These are phyloP conservation scores for Alnus glutinosa DNA, from an alignment of 306 rosid genomes.

Conservation along the genomic window DNA sequence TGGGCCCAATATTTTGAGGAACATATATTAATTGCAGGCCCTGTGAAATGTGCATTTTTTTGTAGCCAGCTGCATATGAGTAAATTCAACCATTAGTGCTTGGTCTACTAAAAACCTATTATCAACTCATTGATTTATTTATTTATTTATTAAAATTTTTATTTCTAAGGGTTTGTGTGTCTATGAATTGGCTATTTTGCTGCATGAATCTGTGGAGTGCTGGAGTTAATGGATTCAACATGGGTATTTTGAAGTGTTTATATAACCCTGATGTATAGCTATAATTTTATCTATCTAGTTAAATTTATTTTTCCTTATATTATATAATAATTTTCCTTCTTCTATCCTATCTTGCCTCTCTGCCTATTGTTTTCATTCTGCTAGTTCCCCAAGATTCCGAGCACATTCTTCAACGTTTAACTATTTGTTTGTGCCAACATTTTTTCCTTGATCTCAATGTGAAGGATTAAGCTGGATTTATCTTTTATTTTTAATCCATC, in stretches of 20 bases:
- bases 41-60: neutral
- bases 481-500: no score
- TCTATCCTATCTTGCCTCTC: neutral
- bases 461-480: neutral
- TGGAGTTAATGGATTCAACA: neutral
- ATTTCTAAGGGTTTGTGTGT: neutral
- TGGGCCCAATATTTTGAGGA: neutral
- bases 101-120: constrained; percentile 1
- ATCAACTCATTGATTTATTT: neutral
- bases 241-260: neutral
- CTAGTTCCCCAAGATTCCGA: neutral
- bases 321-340: neutral
- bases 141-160: no score
- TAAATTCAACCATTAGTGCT: neutral
- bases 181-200: neutral
- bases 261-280: neutral
- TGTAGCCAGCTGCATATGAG: neutral
- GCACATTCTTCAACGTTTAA: neutral
- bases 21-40: neutral
- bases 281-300: neutral
- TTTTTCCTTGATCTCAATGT: neutral
- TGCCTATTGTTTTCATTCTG: neutral
- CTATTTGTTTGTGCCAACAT: neutral
- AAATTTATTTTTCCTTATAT: neutral
- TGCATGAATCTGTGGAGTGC: neutral